These are phyloP conservation scores for Scedosporium minutisporum DNA, from an alignment of 2,329 filamentous ascomycete genomes.

Conservation along the genomic window DNA sequence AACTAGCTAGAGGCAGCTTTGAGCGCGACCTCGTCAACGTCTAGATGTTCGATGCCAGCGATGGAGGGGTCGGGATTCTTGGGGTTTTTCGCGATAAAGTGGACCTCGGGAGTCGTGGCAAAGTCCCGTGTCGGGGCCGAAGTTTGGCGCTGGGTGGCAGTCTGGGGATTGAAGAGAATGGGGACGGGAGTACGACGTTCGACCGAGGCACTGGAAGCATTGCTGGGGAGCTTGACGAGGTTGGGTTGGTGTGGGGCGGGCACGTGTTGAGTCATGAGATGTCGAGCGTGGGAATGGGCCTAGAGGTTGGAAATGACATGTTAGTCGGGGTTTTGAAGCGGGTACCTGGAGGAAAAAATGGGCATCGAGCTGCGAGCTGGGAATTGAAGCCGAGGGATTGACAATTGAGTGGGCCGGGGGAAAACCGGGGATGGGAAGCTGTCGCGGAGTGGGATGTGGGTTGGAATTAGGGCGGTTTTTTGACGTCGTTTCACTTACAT, in stretches of 20 bases:
- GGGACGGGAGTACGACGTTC: slow-evolving; percentile 6
- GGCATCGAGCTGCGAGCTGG: not conserved
- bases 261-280: slow-evolving; percentile 1
- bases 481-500: slow-evolving; percentile 24
- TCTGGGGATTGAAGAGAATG: slow-evolving; percentile 5
- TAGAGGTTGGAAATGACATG: not conserved
- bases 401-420: not conserved
- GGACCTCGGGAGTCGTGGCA: not conserved
- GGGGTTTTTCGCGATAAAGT: not conserved
- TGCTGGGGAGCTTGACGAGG: not conserved
- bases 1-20: not conserved
- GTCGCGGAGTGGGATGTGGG: not conserved
- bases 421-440: not conserved
- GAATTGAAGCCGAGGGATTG: not conserved
- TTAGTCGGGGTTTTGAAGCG: not conserved
- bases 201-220: not conserved
- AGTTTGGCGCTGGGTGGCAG: not conserved
- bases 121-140: not conserved
- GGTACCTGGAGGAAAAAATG: not conserved
- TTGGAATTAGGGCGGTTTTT: not conserved
- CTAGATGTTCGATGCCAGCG: not conserved
- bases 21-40: slow-evolving; percentile 5
- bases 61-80: not conserved
- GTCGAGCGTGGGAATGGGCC: slow-evolving; percentile 1
- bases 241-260: not conserved